Base-by-base conservation (phyloP, 768 basidiomycete genomes). In the Xerocomellus amylosporus region DNA sequence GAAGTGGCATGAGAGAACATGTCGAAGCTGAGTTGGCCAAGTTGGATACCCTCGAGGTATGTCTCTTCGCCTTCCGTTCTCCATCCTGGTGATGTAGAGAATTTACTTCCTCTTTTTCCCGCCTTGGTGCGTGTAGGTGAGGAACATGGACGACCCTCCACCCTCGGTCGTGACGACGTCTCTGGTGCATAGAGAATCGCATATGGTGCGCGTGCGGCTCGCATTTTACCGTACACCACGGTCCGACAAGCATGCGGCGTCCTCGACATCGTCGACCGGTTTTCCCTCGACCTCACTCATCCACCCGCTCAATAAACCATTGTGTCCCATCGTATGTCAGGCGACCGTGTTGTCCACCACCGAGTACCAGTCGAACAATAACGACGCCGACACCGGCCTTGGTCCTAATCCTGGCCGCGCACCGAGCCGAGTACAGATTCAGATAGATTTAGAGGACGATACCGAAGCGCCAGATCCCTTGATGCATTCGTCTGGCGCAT, bases 181-280 rank as follows among this genome's bases (percentile, higher is more conserved):
- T 42, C 65, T 85, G 65, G 54, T 65, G 46, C 73, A 70, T 55
- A 79, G 76, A 61, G 74, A 75, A 24, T 70, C 68, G 3, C 59
- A 58, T 15, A 14, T 45, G 5, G 64, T 73, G 2, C 59, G 58
- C 8, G 71, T 73, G 17, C 70, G 68, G 17, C 61, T 77, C 40
- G 60, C 69, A n/a, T 63, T 79, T 37, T 77, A 77, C 57, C 71
- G 73, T 26, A 67, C 78, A 1, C 65, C 64, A 10, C 55, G 56
- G 17, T 15, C 54, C 2, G 53, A 26, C n/a, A 49, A 40, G 6
- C 52, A 56, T 8, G 9, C 52, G 4, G 55, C 48, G 1, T 43
- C 44, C 0, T 54, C 45, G 19, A 33, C 44, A 26, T 56, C 59
- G 1, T 44, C 58, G 7, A 33, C 3, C 1, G 41, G 30, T 13